Base-by-base conservation (phyloP, 306 rosid genomes). In the Vachellia pachyceras region DNA sequence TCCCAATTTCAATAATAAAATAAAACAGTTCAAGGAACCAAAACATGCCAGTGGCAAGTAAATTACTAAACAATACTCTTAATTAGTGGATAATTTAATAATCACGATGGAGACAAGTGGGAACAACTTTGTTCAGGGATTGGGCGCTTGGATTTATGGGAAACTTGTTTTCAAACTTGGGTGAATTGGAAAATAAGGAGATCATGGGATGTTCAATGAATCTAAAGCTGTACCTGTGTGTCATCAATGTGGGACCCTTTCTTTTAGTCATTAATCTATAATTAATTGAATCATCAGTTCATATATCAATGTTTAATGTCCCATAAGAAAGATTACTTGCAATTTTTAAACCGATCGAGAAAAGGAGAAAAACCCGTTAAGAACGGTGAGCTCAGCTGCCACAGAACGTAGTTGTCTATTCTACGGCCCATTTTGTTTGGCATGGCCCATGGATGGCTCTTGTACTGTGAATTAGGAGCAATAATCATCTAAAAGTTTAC, bases 121-220 rank as follows among this genome's bases (percentile, higher is more conserved):
- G 58, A 70, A 70, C 75, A 70, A 40, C 36, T 44, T 23, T 44
- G 45, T 70, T 22, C 75, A 45, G 50, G 39, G 75, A 22, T 70
- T 44, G 40, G 57, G 35, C 7, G 57, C 40, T 13, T 14, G 22
- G 76, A 71, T 71, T 46, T 45, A 12, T 47, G 58, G 71, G 39
- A 61, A 61, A 76, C 60, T 61, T 61, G 7, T 10, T 44, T 36
- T 29, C 57, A 17, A 76, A 46, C 63, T 64, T 44, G 23, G 20
- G 63, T 10, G 23, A 7, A 69, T 69, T 42, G 42, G 42, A 69
- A 72, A 72, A 49, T 4, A 29, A 35, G 4, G 41, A 1, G 12
- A 33, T 1, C 15, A 61, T 4, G 72, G 72, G 46, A 63, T 67
- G 69, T 77, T 77, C 80, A 54, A 64, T 77, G 72, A 63, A 63